A percentile compares a stretch with the other conserved stretches of the same genome.
Conservation (phyloP, 2,329 filamentous ascomycete genomes). For the Xylariomycetidae sp. region DNA sequence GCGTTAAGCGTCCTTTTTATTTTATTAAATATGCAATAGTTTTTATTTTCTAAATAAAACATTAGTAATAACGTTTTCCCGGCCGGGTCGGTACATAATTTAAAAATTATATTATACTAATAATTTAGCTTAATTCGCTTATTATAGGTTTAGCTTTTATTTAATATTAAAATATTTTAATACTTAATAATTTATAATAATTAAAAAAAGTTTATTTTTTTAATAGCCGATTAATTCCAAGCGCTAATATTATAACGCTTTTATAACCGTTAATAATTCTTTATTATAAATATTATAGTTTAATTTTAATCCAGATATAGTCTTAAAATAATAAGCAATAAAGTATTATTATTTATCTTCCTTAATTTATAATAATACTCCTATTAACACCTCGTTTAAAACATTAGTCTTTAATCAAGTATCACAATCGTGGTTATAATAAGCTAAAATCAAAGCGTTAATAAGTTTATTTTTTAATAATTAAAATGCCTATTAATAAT, state of each 20-base stretch:
- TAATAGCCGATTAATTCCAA: not conserved
- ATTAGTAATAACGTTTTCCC: too few relatives aligned
- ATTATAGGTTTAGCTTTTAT: too few relatives aligned
- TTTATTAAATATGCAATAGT: too few relatives aligned
- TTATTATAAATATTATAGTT: not conserved
- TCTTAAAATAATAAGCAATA: not conserved
- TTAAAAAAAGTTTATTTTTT: not conserved
- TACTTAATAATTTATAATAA: not conserved
- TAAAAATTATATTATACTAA: too few relatives aligned
- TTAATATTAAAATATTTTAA: not conserved
- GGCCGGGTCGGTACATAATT: too few relatives aligned
- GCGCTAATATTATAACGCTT: not conserved
- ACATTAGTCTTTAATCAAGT: not conserved
- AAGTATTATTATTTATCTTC: not conserved
- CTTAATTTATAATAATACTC: not conserved
- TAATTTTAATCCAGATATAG: not conserved
- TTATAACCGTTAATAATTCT: not conserved
- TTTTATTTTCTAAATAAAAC: too few relatives aligned
- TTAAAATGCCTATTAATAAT: not conserved
- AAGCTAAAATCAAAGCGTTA: not conserved
- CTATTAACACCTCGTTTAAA: not conserved
- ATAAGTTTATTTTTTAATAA: not conserved
- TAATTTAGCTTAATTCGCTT: too few relatives aligned
- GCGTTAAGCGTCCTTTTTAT: too few relatives aligned
- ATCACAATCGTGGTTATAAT: too few relatives aligned